phyloP scores from a whole-genome alignment of 306 rosid genomes.

The Argentina anserina region DNA sequence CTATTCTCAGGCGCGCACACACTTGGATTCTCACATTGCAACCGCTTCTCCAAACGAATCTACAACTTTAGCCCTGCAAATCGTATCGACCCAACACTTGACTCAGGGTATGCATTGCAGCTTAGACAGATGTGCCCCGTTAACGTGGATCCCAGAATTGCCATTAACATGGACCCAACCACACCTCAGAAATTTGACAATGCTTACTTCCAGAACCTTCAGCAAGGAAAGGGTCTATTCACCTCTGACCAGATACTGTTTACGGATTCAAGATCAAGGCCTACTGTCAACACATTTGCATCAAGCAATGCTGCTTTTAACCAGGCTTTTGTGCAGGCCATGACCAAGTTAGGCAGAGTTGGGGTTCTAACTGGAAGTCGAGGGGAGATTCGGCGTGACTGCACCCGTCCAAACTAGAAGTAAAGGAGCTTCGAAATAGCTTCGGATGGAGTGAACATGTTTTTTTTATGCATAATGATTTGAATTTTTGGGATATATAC shows the following conservation, averaged over 20 bases:
- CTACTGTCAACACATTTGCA: constrained; percentile 26
- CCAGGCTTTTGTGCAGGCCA: constrained; percentile 32
- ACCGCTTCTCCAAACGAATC: constrained; percentile 32
- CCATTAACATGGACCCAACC: constrained; percentile 44
- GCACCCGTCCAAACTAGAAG: constrained; percentile 27
- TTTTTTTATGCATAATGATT: neutral
- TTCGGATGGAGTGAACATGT: neutral
- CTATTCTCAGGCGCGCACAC: constrained; percentile 30
- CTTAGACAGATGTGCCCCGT: constrained; percentile 39
- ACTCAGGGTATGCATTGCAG: constrained; percentile 24
- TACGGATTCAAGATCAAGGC: constrained; percentile 25
- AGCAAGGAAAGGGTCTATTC: constrained; percentile 39
- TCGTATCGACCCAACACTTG: constrained; percentile 29
- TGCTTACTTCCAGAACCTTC: constrained; percentile 33
- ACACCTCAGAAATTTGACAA: constrained; percentile 34
- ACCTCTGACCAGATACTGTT: constrained; percentile 31
- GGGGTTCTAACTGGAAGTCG: constrained; percentile 27
- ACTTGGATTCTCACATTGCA: constrained; percentile 37
- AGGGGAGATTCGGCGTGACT: constrained; percentile 36
- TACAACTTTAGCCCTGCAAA: constrained; percentile 20
- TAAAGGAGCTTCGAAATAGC: neutral
- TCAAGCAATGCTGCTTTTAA: constrained; percentile 26
- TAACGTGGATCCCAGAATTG: constrained; percentile 35
- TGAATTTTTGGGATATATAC: neutral
- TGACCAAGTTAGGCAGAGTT: constrained; percentile 35